A percentile compares a stretch with the other conserved stretches of the same genome.
Conservation (phyloP, 2,329 filamentous ascomycete genomes). For the Raffaelea ambrosiae region DNA sequence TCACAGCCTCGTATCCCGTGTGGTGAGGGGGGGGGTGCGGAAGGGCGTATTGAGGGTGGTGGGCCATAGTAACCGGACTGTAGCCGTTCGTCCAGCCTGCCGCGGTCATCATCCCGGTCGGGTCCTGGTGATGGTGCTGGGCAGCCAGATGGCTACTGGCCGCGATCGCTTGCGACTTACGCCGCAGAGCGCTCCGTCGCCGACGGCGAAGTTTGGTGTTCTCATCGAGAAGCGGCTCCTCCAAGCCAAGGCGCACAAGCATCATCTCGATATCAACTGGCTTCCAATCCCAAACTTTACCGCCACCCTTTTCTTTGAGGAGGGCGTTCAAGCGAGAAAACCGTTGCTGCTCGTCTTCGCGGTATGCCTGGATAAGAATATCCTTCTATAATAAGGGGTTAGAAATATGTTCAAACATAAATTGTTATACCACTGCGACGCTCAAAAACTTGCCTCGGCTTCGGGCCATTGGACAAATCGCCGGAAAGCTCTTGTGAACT, state of each 20-base stretch:
- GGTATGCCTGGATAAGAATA: conserved; percentile 30
- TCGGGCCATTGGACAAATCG: conserved; percentile 40
- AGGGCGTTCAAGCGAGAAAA: conserved; percentile 32
- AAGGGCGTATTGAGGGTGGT: conserved; percentile 4
- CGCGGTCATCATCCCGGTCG: neutral
- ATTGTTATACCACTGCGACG: neutral
- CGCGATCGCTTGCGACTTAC: neutral
- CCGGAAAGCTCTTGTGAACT: conserved; percentile 39
- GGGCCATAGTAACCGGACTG: neutral
- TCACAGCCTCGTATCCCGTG: neutral
- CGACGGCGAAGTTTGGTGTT: conserved; percentile 32
- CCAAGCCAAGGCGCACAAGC: conserved; percentile 38
- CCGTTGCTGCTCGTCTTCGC: conserved; percentile 31
- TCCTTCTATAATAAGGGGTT: conserved; percentile 1
- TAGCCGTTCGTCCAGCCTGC: neutral
- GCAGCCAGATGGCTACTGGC: neutral
- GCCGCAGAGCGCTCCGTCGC: conserved; percentile 24
- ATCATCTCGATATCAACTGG: conserved; percentile 40
- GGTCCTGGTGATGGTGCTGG: neutral
- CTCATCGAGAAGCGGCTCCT: conserved; percentile 33
- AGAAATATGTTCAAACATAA: no score
- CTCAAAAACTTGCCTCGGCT: conserved; percentile 35
- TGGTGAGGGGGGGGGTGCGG: conserved; percentile 3
- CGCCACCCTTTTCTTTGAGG: conserved; percentile 42
- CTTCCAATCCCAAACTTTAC: conserved; percentile 41